Evolutionary conservation across 2,329 filamentous ascomycete species (phyloP).

Genomic region (Verticillium dahliae): DNA sequence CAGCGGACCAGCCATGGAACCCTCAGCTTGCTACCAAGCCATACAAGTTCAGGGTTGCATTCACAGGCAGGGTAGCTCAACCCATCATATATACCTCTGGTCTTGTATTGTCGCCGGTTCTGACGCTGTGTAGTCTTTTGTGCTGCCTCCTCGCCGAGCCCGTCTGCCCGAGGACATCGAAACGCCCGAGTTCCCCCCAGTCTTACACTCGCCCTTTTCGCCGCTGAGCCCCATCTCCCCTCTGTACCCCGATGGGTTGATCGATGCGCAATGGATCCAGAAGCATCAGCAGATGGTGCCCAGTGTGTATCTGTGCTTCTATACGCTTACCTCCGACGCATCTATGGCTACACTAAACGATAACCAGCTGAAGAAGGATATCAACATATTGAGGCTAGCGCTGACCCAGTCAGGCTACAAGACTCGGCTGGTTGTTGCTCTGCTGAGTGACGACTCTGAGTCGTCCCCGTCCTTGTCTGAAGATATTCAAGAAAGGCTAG

Average conservation of each 20-base stretch:
- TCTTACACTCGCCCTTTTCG: conserved; percentile 87
- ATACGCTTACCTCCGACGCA: conserved; percentile 65
- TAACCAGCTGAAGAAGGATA: conserved; percentile 81
- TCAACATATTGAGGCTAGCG: conserved; percentile 67
- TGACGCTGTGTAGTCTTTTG: conserved; percentile 37
- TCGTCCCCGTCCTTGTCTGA: conserved; percentile 45
- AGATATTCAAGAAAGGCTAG: conserved; percentile 61
- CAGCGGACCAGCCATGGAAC: conserved; percentile 60
- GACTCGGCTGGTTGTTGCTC: conserved; percentile 67
- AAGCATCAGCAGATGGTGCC: conserved; percentile 87
- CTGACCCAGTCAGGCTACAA: conserved; percentile 68
- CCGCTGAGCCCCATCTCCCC: conserved; percentile 77
- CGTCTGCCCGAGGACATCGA: conserved; percentile 45
- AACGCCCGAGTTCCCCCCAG: conserved; percentile 36
- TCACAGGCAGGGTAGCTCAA: conserved; percentile 66
- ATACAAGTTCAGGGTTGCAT: conserved; percentile 62
- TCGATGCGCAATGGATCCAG: conserved; percentile 73
- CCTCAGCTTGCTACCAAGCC: conserved; percentile 43
- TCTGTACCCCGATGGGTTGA: conserved; percentile 83
- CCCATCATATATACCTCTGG: conserved; percentile 18
- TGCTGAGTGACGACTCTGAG: conserved; percentile 65
- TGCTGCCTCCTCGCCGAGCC: conserved; percentile 52
- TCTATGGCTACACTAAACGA: conserved; percentile 74
- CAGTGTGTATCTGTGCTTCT: conserved; percentile 75
- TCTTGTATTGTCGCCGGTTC: conserved; percentile 11